Base-by-base conservation (phyloP, 352 stramenopile species). In the Phytopythium vexans region DNA sequence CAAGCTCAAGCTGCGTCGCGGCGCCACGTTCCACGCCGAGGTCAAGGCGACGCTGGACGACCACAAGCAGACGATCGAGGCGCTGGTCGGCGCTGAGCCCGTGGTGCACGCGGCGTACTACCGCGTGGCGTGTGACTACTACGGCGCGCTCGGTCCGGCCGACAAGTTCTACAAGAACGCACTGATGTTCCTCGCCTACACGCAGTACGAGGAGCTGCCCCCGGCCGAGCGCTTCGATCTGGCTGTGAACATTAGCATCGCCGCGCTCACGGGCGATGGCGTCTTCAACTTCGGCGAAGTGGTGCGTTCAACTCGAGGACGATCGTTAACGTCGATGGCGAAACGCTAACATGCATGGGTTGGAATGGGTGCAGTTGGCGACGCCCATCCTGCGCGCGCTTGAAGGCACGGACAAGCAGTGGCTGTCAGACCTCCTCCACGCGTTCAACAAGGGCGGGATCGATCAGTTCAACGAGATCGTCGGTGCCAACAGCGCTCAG, bases 211-310 rank as follows among this genome's bases (percentile, higher is more conserved):
- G 49, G 77, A 90, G 44, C 88, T 98, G 54, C 74, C 75, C 6
- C 53, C 71, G 2, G 66, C 84, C 12, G 87, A 97, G 49, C 76
- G 87, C 39, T 94, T 92, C 52, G 67, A 88, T 15, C 61, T 98
- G 43, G 95, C 96, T 0, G 85, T 96, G 11, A 96, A 98, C 77
- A 84, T 99, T 50, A 94, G 83, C 72, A 83, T 99, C 41, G 94
- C 97, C 8, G 96, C 97, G 36, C 79, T 99, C 39, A 98, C 95
- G 15, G 97, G 94, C 40, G 92, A 99, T 42, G 92, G 93, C 15
- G 95, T 99, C 3, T 99, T 98, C 75, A 99, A 99, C 78, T 98
- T 99, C 66, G 96, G 96, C 42, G 95, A 99, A 92, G 91, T 99
- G 56, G 86, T 98, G 45, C 37, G 84, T 51, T 37, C 3, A 41